These are phyloP conservation scores for Botrytis squamosa DNA, from an alignment of 2,329 filamentous ascomycete genomes.

Conservation along the genomic window DNA sequence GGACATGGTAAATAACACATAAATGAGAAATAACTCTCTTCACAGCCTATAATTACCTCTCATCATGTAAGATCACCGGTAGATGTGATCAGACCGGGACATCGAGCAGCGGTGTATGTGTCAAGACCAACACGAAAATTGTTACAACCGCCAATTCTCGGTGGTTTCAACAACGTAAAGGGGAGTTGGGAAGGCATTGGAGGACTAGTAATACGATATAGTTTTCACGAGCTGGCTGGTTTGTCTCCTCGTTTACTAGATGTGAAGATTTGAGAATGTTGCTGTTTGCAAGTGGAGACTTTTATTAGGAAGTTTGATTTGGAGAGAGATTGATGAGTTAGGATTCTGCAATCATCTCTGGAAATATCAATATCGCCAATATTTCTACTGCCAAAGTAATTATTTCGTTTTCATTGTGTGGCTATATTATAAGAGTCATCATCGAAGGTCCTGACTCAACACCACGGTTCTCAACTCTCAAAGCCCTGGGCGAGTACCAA, in stretches of 20 bases:
- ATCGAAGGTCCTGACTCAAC: not conserved
- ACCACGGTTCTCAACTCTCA: not conserved
- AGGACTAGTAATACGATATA: not conserved
- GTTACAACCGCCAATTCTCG: not conserved
- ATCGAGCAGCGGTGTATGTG: not conserved
- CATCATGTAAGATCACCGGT: not conserved
- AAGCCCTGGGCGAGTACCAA: not conserved
- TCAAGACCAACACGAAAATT: not conserved
- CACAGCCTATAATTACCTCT: not conserved
- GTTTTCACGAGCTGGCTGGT: not conserved
- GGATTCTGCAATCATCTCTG: not conserved
- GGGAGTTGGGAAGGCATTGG: not conserved
- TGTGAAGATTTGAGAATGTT: not conserved
- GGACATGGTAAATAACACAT: not conserved
- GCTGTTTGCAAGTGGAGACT: not conserved
- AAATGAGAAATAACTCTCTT: not conserved
- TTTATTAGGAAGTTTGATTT: rapidly evolving
- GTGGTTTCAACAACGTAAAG: not conserved
- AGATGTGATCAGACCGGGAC: not conserved
- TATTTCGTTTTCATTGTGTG: not conserved
- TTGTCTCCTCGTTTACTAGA: not conserved
- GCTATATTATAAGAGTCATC: not conserved
- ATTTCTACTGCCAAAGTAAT: not conserved
- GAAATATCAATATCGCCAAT: not conserved
- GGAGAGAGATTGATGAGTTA: not conserved